Percentiles rank a stretch among this genome's conserved stretches.
Conservation (phyloP, 2,329 filamentous ascomycete genomes). For the Clarireedia hainanense region DNA sequence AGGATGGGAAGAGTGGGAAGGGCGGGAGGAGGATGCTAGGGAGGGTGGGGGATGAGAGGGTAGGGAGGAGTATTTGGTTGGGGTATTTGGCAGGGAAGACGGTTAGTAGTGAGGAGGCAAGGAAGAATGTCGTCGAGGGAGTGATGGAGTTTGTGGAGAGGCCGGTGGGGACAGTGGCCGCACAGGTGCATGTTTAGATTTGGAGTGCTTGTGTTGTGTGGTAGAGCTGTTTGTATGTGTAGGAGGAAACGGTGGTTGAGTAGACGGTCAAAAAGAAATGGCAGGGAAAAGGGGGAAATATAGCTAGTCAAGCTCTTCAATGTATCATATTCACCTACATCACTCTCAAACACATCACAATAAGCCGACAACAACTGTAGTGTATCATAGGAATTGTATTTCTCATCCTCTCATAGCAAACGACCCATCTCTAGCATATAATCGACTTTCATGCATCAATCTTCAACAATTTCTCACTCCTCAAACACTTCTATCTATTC, state of each 20-base stretch:
- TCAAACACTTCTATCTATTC: neutral
- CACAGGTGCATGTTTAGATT: slow-evolving; percentile 49
- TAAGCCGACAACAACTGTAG: neutral
- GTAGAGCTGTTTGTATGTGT: neutral
- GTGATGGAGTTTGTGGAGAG: slow-evolving; percentile 82
- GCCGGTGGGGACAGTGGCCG: slow-evolving; percentile 78
- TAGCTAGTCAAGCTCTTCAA: too few relatives aligned
- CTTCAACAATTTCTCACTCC: neutral
- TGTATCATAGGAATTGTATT: neutral
- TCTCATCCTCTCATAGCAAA: too few relatives aligned
- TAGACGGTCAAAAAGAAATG: too few relatives aligned
- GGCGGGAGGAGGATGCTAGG: slow-evolving; percentile 53
- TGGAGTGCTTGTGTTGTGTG: neutral
- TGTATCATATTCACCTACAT: too few relatives aligned
- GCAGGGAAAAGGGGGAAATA: neutral
- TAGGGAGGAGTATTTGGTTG: slow-evolving; percentile 78
- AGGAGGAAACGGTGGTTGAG: neutral
- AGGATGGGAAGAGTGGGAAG: slow-evolving; percentile 31
- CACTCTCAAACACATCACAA: too few relatives aligned
- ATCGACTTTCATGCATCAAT: neutral
- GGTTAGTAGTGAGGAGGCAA: slow-evolving; percentile 76
- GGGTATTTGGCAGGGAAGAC: slow-evolving; percentile 82
- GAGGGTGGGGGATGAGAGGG: slow-evolving; percentile 65
- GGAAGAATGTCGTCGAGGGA: slow-evolving; percentile 77
- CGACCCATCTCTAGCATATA: neutral